These are phyloP conservation scores for Saccharomycopsis amapae DNA, from an alignment of 805 yeast species.

Conservation along the genomic window DNA sequence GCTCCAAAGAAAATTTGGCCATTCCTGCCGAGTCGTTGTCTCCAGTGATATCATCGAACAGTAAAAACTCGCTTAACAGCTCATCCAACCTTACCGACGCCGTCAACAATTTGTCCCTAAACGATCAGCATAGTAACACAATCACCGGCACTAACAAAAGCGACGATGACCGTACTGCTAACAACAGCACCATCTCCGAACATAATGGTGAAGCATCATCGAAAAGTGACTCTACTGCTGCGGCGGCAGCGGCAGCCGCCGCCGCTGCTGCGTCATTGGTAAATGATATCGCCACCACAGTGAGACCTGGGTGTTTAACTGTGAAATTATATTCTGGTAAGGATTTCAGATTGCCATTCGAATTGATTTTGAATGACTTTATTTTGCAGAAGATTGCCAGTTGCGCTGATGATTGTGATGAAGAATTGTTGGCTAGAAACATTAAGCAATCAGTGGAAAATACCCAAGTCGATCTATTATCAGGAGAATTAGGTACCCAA, in stretches of 20 bases:
- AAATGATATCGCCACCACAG: conserved; percentile 8
- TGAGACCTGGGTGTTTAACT: conserved; percentile 36
- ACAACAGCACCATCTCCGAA: background rate
- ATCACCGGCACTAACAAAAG: background rate
- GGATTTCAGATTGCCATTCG: conserved; percentile 63
- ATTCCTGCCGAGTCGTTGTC: conserved; percentile 1
- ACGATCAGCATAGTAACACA: background rate
- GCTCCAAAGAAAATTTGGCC: conserved; percentile 3
- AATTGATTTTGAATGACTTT: conserved; percentile 55
- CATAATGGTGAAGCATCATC: background rate
- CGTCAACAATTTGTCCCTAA: conserved; percentile 12
- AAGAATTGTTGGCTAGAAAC: conserved; percentile 28
- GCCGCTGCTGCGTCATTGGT: background rate
- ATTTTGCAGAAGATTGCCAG: conserved; percentile 59
- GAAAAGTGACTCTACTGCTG: background rate
- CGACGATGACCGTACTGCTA: background rate
- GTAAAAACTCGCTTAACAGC: conserved; percentile 1
- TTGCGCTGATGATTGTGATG: conserved; percentile 40
- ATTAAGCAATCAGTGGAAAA: conserved; percentile 25
- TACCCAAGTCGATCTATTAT: conserved; percentile 2
- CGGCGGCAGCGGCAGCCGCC: background rate
- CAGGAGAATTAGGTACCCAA: conserved; percentile 13
- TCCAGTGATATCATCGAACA: conserved; percentile 11
- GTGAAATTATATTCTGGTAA: conserved; percentile 69
- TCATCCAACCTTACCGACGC: conserved; percentile 7